phyloP scores from a whole-genome alignment of 345 rosid species.

The Hypericum androsaemum region DNA sequence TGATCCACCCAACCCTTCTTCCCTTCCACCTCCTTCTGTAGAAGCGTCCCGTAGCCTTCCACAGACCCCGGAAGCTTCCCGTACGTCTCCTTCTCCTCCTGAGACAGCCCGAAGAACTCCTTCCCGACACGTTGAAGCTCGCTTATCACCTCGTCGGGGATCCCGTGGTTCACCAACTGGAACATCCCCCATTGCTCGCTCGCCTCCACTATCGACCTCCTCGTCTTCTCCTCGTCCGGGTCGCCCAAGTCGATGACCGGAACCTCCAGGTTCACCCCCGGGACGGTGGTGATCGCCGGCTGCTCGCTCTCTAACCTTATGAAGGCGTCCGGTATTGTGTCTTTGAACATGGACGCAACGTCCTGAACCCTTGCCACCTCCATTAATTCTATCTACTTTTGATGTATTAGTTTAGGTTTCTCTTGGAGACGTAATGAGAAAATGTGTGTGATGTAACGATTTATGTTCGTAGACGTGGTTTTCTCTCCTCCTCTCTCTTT shows the following conservation, averaged over 20 bases:
- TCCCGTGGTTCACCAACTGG: conserved; percentile 56
- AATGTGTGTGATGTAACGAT: too few relatives aligned
- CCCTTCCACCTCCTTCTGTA: conserved; percentile 41
- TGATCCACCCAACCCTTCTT: conserved; percentile 78
- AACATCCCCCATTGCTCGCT: conserved; percentile 53
- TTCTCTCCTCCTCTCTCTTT: too few relatives aligned
- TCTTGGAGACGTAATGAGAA: too few relatives aligned
- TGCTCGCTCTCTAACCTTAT: conserved; percentile 57
- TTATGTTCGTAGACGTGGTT: too few relatives aligned
- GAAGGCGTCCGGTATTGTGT: conserved; percentile 53
- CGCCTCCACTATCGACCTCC: conserved; percentile 22
- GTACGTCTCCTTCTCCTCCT: conserved; percentile 45
- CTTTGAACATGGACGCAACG: conserved; percentile 9
- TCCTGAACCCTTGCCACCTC: conserved; percentile 1
- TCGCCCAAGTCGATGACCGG: conserved; percentile 38
- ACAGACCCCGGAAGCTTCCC: conserved; percentile 37
- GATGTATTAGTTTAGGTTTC: too few relatives aligned
- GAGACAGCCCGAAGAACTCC: conserved; percentile 60
- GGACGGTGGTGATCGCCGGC: conserved; percentile 52
- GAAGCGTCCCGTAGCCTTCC: conserved; percentile 66
- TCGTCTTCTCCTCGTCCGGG: conserved; percentile 22
- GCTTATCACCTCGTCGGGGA: conserved; percentile 33
- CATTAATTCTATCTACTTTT: not conserved
- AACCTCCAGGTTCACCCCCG: conserved; percentile 35
- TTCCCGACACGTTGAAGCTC: conserved; percentile 45